phyloP scores from a whole-genome alignment of 2,329 filamentous ascomycete species.

The Teratosphaeria zuluensis region DNA sequence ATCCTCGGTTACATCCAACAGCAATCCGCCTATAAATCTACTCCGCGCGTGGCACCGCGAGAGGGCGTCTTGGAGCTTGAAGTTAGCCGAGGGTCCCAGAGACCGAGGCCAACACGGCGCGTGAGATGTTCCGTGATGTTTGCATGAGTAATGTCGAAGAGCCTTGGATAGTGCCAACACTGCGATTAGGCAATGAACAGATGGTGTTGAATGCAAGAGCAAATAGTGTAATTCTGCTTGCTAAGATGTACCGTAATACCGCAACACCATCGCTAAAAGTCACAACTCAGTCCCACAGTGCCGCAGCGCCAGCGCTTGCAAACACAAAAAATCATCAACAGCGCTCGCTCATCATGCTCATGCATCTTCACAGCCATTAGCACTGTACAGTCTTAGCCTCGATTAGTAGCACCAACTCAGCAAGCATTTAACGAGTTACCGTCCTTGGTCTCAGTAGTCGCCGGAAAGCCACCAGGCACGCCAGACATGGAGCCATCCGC shows the following conservation, averaged over 20 bases:
- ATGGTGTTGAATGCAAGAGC: too few relatives aligned
- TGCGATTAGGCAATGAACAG: neutral
- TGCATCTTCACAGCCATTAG: neutral
- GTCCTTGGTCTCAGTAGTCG: neutral
- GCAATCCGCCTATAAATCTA: neutral
- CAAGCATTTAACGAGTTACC: neutral
- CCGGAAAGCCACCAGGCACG: neutral
- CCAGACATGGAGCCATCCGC: neutral
- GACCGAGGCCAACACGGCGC: neutral
- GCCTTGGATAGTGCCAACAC: neutral
- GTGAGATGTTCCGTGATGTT: neutral
- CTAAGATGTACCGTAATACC: neutral
- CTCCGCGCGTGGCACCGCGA: neutral
- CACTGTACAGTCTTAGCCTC: neutral
- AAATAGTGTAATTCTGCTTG: too few relatives aligned
- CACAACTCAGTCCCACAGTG: neutral
- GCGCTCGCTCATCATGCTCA: neutral
- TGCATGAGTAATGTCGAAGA: neutral
- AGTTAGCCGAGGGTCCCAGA: neutral
- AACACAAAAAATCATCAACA: neutral
- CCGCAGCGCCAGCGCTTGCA: neutral
- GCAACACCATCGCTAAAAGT: neutral
- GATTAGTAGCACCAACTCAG: too few relatives aligned
- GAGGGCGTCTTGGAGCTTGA: neutral
- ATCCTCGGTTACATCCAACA: neutral